Evolutionary conservation across 176 grass and related monocot species (phyloP), one percentile per base, ranked within the genome.

Genomic region (Pontederia paniculata): DNA sequence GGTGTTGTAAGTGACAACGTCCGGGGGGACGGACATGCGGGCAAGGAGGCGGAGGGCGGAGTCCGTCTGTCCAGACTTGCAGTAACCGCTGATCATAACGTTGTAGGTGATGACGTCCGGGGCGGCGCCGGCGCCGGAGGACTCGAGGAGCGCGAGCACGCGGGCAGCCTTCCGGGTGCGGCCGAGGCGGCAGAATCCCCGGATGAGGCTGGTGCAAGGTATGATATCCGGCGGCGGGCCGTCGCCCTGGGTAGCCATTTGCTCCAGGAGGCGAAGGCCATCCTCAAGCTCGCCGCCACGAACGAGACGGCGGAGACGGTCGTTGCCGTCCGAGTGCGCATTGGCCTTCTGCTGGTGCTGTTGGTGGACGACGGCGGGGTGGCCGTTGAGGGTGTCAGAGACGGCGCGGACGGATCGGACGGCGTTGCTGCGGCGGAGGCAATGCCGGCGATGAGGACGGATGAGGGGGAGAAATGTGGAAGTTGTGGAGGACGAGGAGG

Each of bases 1-100:
- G 44, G 86, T 82, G 71, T 84, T 89, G 73, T 81, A 84, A n/a
- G 86, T 70, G 62, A 78, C 80, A 5, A 78, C 81, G 23, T 58
- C 80, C 13, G 81, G 77, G 12, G 47, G 47, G 28, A 73, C 74
- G 74, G 66, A 65, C 74, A 89, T 89, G 58, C 44, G 54, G 19
- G 54, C 66, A 21, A 89, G 62, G 81, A 81, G 74, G 62, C 81
- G 70, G 23, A 72, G 80, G 42, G 77, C 81, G 58, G 73, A 71
- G 11, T 78, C 77, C 62, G 80, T 63, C 66, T 70, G 45, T 18
- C 85, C 80, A 21, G 70, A 71, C 70, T 78, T 81, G 74, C 85
- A 81, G 77, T 84, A 81, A 7, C 81, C 77, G 48, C 58, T 67
- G 49, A 76, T 69, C 13, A 89, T 78, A 48, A 78, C 77, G 70